Base-by-base conservation (phyloP, 164 flowering plant genomes). In the Aristolochia californica region DNA sequence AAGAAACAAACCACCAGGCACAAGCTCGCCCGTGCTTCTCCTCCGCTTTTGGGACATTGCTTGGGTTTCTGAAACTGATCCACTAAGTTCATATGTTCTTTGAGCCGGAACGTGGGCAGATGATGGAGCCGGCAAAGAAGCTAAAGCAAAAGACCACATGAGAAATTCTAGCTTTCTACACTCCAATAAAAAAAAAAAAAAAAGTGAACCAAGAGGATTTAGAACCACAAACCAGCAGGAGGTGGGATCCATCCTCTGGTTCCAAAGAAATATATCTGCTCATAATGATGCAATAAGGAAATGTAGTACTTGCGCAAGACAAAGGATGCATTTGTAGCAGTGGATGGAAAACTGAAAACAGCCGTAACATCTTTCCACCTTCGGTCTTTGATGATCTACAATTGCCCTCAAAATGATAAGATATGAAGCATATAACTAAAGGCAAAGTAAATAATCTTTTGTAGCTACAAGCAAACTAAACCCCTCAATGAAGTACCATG, bases 271-370 rank as follows among this genome's bases (percentile, higher is more conserved):
- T 93, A 88, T 12, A 88, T 74, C 68, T 87, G 97, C 64, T 93
- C 97, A 48, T 80, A 93, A 70, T 85, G 87, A 58, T 78, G 78
- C 63, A 93, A 79, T 69, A 93, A 65, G 26, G 95, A 87, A 30
- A 57, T 27, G 60, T 93, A 93, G 67, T 93, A 88, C 56, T 93
- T 93, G 56, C 98, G 88, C 71, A 93, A 73, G 62, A 93, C 84
- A 64, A 87, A 93, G 18, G 98, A 93, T 15, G 98, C 98, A 70
- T 93, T 93, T 59, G 98, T 93, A 7, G 97, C 98, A 15, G 97
- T 87, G 1, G 95, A 79, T 12, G 98, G 98, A 43, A 88, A 93
- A 70, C 69, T 81, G 77, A 93, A 93, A 58, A 73, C 72, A n/a
- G 94, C 80, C 43, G 95, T 93, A 55, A 88, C 83, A 60, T 93